phyloP scores from a whole-genome alignment of 768 basidiomycete genomes.

The Peribolospora baueri region DNA sequence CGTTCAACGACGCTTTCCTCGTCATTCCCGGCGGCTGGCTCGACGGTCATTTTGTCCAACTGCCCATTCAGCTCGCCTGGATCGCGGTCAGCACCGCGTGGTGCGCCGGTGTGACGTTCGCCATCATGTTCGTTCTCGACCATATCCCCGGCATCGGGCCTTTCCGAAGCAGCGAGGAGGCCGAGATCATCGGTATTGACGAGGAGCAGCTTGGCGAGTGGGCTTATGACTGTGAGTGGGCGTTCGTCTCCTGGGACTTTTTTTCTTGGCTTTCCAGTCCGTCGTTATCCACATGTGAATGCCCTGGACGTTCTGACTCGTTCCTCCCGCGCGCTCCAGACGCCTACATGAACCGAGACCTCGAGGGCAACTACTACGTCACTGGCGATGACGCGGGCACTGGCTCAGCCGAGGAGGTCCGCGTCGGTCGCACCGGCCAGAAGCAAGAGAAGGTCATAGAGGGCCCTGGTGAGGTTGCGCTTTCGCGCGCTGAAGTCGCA shows the following conservation, averaged over 20 bases:
- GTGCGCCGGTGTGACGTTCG: neutral
- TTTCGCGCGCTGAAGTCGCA: too few species aligned
- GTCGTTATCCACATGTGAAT: too few species aligned
- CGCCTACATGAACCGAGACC: too few species aligned
- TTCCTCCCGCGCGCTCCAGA: too few species aligned
- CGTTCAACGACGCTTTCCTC: constrained; percentile 49
- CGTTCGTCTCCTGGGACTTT: neutral
- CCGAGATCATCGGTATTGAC: constrained; percentile 48
- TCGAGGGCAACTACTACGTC: too few species aligned
- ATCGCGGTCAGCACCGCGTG: constrained; percentile 1
- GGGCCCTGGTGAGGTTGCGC: too few species aligned
- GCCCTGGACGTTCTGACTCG: too few species aligned
- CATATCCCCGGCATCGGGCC: constrained; percentile 28
- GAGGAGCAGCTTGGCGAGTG: constrained; percentile 73
- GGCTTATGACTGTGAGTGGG: constrained; percentile 61
- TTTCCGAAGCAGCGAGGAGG: constrained; percentile 29
- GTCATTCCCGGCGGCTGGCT: constrained; percentile 58
- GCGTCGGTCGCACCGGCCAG: too few species aligned
- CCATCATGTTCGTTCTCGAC: constrained; percentile 26
- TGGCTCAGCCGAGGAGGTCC: too few species aligned
- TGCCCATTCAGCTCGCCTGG: constrained; percentile 54
- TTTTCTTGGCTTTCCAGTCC: too few species aligned
- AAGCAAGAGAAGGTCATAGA: too few species aligned
- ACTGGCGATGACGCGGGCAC: too few species aligned
- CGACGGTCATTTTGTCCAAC: constrained; percentile 38